Percentiles rank a stretch among this genome's conserved stretches.
These are phyloP conservation scores for Silene latifolia DNA, from an alignment of 148 eudicot species.

Conservation along the genomic window DNA sequence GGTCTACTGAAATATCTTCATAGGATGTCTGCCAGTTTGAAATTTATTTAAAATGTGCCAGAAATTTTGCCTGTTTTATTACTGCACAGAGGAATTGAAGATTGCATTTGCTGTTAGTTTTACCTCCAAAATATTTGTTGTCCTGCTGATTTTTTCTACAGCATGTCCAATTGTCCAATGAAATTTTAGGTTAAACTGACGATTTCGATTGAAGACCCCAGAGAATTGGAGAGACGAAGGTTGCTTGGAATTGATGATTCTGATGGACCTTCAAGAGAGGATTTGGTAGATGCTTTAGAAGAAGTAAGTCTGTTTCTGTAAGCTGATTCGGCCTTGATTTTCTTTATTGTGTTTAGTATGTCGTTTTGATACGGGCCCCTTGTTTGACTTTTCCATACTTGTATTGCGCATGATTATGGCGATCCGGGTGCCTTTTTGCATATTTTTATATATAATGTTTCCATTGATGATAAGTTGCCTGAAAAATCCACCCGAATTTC, in stretches of 20 bases:
- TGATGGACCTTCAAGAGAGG: conserved; percentile 85
- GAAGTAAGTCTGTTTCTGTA: conserved; percentile 46
- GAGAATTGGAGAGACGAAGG: conserved; percentile 82
- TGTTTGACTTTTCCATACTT: not conserved
- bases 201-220: conserved; percentile 82
- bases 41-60: too few relatives aligned
- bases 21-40: not conserved
- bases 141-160: not conserved
- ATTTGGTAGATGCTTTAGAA: conserved; percentile 71
- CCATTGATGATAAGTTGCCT: not conserved
- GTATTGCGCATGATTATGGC: not conserved
- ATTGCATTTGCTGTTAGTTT: not conserved
- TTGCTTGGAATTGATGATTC: conserved; percentile 87
- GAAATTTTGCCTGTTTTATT: not conserved
- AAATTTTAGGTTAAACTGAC: conserved; percentile 75
- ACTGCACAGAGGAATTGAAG: not conserved
- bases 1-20: not conserved
- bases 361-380: not conserved
- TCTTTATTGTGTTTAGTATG: not conserved
- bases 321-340: not conserved
- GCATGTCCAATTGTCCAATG: not conserved
- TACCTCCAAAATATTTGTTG: not conserved
- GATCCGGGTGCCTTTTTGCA: not conserved
- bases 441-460: not conserved
- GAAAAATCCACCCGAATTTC: too few relatives aligned